These are phyloP conservation scores for Nakazawaea wickerhamii DNA, from an alignment of 805 yeast species.

Conservation along the genomic window DNA sequence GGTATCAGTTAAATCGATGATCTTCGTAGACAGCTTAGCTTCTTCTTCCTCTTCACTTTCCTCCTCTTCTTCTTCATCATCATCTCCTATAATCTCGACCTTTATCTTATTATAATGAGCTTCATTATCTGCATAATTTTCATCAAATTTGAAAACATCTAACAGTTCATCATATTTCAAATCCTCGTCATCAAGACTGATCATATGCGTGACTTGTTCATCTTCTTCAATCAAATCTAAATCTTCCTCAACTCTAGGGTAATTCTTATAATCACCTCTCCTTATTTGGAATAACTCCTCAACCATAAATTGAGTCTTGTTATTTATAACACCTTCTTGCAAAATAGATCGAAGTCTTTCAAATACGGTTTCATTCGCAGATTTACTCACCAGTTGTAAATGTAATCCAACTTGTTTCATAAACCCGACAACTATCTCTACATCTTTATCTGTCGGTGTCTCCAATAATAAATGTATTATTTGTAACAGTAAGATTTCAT, in stretches of 20 bases:
- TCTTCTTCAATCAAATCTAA: constrained; percentile 62
- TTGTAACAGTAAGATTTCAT: constrained; percentile 50
- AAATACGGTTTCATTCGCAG: constrained; percentile 41
- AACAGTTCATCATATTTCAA: constrained; percentile 40
- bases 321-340: constrained; percentile 42
- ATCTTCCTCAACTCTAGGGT: constrained; percentile 35
- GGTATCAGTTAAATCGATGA: constrained; percentile 66
- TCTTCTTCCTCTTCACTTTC: constrained; percentile 21
- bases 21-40: constrained; percentile 22
- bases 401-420: constrained; percentile 48
- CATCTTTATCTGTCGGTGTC: constrained; percentile 45
- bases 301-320: constrained; percentile 39
- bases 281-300: constrained; percentile 49
- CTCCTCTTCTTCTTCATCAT: constrained; percentile 16
- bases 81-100: constrained; percentile 41
- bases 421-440: constrained; percentile 48
- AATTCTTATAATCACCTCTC: constrained; percentile 27
- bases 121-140: constrained; percentile 45
- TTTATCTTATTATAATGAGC: constrained; percentile 37
- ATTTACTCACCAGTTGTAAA: constrained; percentile 36
- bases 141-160: constrained; percentile 40
- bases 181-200: constrained; percentile 45
- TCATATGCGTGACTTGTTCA: constrained; percentile 50
- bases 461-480: constrained; percentile 41
- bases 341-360: constrained; percentile 58